These are phyloP conservation scores for Monilinia vaccinii-corymbosi DNA, from an alignment of 2,329 filamentous ascomycete genomes.

Conservation along the genomic window DNA sequence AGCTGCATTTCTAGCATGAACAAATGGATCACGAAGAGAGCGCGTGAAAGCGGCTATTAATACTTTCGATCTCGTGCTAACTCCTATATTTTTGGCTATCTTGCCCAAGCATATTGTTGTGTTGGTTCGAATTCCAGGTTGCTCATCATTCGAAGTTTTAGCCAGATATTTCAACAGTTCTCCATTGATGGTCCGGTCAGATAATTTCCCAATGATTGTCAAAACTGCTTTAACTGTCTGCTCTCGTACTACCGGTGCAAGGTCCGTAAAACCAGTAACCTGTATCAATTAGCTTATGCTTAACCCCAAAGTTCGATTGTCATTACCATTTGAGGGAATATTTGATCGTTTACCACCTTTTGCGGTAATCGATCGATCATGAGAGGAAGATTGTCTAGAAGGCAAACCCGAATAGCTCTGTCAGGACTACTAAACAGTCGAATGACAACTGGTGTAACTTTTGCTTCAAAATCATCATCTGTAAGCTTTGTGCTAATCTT, in stretches of 20 bases:
- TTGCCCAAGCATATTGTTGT: constrained; percentile 97
- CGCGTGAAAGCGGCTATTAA: constrained; percentile 86
- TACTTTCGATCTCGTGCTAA: constrained; percentile 74
- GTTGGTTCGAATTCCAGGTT: constrained; percentile 94
- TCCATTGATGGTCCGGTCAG: constrained; percentile 86
- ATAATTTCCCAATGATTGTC: constrained; percentile 77
- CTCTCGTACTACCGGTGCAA: constrained; percentile 84
- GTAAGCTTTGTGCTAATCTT: constrained; percentile 84
- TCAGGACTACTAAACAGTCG: constrained; percentile 86
- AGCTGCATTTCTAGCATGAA: constrained; percentile 85
- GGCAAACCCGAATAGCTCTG: constrained; percentile 79
- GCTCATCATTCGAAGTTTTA: constrained; percentile 94
- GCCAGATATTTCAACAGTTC: constrained; percentile 85
- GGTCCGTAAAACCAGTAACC: constrained; percentile 90
- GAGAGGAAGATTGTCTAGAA: constrained; percentile 76
- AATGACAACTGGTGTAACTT: constrained; percentile 77
- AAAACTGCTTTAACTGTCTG: constrained; percentile 94
- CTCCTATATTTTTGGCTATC: constrained; percentile 81
- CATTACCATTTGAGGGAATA: constrained; percentile 83
- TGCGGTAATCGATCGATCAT: constrained; percentile 90
- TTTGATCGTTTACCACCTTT: constrained; percentile 88
- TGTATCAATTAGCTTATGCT: constrained; percentile 30
- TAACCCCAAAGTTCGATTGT: not conserved
- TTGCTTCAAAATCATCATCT: constrained; percentile 79
- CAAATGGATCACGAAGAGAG: constrained; percentile 84